Conservation (phyloP, 495 filamentous ascomycete genomes). For the Talaromyces proteolyticus region DNA sequence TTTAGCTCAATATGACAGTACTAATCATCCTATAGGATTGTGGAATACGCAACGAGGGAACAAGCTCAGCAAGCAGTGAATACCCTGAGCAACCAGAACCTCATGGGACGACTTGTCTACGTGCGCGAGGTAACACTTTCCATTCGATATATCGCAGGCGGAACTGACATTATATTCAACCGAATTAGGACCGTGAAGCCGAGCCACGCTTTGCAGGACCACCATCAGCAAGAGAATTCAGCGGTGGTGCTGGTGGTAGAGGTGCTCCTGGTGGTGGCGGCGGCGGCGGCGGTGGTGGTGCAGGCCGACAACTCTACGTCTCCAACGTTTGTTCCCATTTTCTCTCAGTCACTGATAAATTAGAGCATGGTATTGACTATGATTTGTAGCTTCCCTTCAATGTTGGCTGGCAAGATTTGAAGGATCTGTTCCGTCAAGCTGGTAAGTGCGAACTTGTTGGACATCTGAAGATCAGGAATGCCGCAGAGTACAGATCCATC, state of each 20-base stretch:
- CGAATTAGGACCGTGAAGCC: conserved; percentile 77
- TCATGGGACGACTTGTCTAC: conserved; percentile 97
- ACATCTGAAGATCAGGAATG: conserved; percentile 4
- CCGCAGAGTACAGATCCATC: conserved; percentile 10
- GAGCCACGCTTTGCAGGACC: conserved; percentile 88
- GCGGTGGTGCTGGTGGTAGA: conserved; percentile 39
- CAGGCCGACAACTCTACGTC: conserved; percentile 88
- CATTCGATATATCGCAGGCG: neutral
- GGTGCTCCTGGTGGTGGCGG: conserved; percentile 37
- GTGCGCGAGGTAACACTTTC: conserved; percentile 77
- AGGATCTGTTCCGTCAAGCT: conserved; percentile 97
- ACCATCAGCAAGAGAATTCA: conserved; percentile 64
- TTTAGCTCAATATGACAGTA: conserved; percentile 9
- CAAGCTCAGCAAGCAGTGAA: conserved; percentile 97
- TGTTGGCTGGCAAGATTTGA: conserved; percentile 98
- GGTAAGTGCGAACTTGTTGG: conserved; percentile 52
- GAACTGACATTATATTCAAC: neutral
- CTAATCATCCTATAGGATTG: conserved; percentile 64
- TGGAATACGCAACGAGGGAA: conserved; percentile 99
- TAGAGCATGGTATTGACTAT: conserved; percentile 6
- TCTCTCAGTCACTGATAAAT: conserved; percentile 15
- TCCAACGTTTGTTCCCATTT: conserved; percentile 78
- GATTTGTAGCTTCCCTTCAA: conserved; percentile 83
- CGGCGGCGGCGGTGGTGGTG: conserved; percentile 47
- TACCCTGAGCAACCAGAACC: conserved; percentile 96